Percentiles rank a stretch among this genome's conserved stretches.
Evolutionary conservation across 2,329 filamentous ascomycete genomes (phyloP).

Genomic region (Talaromyces pinophilus): DNA sequence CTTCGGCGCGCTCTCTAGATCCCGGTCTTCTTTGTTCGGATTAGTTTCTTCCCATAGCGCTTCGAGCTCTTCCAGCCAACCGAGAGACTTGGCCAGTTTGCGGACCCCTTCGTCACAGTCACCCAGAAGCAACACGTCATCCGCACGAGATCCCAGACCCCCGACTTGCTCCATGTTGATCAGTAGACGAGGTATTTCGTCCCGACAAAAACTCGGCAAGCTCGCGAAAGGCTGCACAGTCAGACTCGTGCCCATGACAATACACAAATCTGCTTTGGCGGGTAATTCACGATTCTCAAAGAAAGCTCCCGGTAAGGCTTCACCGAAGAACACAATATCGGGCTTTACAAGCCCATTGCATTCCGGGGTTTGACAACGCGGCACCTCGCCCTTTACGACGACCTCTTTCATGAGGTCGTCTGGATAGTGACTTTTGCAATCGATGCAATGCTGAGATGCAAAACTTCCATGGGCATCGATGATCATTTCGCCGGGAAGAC

Average conservation of each 20-base stretch:
- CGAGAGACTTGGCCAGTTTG: conserved; percentile 74
- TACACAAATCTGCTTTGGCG: conserved; percentile 69
- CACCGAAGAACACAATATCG: conserved; percentile 93
- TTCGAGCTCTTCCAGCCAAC: conserved; percentile 85
- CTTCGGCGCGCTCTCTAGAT: conserved; percentile 39
- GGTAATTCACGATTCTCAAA: conserved; percentile 59
- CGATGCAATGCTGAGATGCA: conserved; percentile 85
- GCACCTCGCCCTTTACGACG: conserved; percentile 67
- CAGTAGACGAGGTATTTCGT: conserved; percentile 71
- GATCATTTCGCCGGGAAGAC: conserved; percentile 76
- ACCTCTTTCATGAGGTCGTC: conserved; percentile 71
- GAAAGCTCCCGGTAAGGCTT: conserved; percentile 67
- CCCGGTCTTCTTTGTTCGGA: conserved; percentile 59
- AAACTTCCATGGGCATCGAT: conserved; percentile 96
- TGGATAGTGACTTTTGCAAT: conserved; percentile 73
- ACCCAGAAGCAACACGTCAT: conserved; percentile 82
- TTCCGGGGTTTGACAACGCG: conserved; percentile 60
- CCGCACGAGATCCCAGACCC: conserved; percentile 69
- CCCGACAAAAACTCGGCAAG: conserved; percentile 65
- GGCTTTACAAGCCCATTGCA: conserved; percentile 87
- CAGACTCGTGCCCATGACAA: conserved; percentile 87
- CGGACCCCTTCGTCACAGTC: conserved; percentile 82
- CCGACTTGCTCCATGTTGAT: conserved; percentile 88
- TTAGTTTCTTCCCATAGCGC: conserved; percentile 69
- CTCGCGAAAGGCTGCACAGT: conserved; percentile 86